Evolutionary conservation across 2,329 filamentous ascomycete genomes (phyloP).

Genomic region (Didymella segeticola): DNA sequence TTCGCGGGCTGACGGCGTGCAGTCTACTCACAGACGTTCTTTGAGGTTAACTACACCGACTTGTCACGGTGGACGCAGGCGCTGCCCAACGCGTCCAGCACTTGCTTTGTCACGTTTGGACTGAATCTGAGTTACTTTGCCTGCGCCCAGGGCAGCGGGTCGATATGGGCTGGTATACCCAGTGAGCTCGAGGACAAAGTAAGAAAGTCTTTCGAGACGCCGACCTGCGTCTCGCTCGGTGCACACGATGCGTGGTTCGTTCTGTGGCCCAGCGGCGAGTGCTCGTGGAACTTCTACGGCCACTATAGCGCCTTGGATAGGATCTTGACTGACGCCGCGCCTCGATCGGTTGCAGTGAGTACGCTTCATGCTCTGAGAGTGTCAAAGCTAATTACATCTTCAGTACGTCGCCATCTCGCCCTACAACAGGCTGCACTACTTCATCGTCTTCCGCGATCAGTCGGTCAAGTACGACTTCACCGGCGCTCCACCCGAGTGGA

Average conservation of each 20-base stretch:
- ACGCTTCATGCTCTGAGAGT: not conserved
- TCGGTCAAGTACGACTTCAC: constrained; percentile 46
- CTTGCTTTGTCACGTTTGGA: constrained; percentile 44
- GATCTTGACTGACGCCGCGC: constrained; percentile 35
- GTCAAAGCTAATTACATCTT: not conserved
- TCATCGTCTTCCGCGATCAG: constrained; percentile 40
- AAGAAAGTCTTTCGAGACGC: constrained; percentile 42
- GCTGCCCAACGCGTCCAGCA: constrained; percentile 35
- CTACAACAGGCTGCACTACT: constrained; percentile 43
- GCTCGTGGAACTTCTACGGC: constrained; percentile 44
- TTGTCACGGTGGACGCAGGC: constrained; percentile 39
- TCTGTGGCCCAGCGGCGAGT: constrained; percentile 41
- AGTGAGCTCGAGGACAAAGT: constrained; percentile 42
- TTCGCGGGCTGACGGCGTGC: constrained; percentile 18
- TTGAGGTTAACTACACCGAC: constrained; percentile 42
- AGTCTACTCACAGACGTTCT: constrained; percentile 44
- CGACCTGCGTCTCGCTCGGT: constrained; percentile 39
- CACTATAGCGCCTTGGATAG: constrained; percentile 36
- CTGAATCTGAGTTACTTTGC: constrained; percentile 42
- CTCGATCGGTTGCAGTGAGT: constrained; percentile 40
- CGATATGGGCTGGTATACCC: constrained; percentile 44
- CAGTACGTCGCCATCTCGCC: constrained; percentile 46
- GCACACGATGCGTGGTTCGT: constrained; percentile 44
- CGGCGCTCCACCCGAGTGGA: constrained; percentile 41
- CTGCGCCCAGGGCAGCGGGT: constrained; percentile 38